Evolutionary conservation across 139 green algal genomes (phyloP).

Genomic region (Pleodorina starrii): DNA sequence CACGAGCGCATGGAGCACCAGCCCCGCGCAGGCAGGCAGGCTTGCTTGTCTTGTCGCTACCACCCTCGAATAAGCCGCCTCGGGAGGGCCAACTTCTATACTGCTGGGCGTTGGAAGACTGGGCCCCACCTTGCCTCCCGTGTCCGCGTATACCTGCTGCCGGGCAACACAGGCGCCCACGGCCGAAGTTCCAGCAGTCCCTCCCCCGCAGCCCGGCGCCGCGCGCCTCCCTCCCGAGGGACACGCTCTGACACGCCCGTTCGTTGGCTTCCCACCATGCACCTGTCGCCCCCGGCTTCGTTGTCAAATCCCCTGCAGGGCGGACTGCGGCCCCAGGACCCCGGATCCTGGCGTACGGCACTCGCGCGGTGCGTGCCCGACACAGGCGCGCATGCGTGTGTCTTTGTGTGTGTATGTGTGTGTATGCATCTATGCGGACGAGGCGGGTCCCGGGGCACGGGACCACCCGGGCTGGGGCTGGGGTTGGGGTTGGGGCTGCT

Average conservation of each 20-base stretch:
- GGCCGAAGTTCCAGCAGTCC: no score
- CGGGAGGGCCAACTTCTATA: neutral
- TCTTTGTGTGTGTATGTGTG: neutral
- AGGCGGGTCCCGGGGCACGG: neutral
- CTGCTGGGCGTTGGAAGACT: neutral
- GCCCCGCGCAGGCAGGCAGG: no score
- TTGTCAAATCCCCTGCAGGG: neutral
- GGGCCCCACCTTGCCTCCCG: neutral
- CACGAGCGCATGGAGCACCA: no score
- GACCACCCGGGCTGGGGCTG: no score
- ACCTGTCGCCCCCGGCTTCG: neutral
- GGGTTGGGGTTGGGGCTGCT: no score
- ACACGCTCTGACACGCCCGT: no score
- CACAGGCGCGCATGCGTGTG: neutral
- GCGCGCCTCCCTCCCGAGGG: no score
- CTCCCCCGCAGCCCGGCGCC: no score
- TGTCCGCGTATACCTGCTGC: no score
- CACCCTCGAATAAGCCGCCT: neutral
- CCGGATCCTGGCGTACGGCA: conserved; percentile 22
- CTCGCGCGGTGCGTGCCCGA: conserved; percentile 36
- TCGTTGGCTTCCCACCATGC: no score
- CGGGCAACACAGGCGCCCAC: no score
- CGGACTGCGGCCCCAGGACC: conserved; percentile 22
- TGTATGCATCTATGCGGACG: neutral
- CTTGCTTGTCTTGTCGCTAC: neutral